These are phyloP conservation scores for Pisolithus tinctorius DNA, from an alignment of 768 basidiomycete genomes.

Conservation along the genomic window DNA sequence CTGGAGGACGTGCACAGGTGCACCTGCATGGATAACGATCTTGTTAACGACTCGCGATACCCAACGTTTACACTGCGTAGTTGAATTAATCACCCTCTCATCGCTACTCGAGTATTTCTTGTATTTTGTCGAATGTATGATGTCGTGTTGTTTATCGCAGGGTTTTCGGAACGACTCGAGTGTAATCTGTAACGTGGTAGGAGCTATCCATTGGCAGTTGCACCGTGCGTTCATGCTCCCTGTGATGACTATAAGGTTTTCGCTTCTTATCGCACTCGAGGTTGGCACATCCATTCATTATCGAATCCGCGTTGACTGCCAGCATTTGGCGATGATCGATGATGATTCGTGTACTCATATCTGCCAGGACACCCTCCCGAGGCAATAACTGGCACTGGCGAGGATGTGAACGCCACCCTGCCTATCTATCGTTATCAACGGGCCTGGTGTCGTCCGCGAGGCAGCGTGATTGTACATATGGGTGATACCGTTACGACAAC, in stretches of 20 bases:
- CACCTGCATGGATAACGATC: background rate
- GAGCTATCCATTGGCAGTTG: too few relatives aligned
- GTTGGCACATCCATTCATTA: too few relatives aligned
- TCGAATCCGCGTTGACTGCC: too few relatives aligned
- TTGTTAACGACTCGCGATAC: conserved; percentile 4
- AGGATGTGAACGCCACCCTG: background rate
- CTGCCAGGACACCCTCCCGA: too few relatives aligned
- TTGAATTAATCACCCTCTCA: conserved; percentile 5
- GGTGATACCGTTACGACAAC: background rate
- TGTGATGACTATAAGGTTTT: too few relatives aligned
- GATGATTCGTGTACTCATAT: too few relatives aligned
- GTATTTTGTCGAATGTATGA: conserved; percentile 1
- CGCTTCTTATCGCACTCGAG: too few relatives aligned
- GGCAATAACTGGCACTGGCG: too few relatives aligned
- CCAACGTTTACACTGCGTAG: conserved; percentile 14
- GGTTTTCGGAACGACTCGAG: background rate
- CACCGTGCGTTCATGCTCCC: too few relatives aligned
- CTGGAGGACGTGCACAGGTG: conserved; percentile 3
- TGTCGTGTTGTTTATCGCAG: background rate
- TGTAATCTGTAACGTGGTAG: too few relatives aligned
- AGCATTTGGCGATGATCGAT: too few relatives aligned
- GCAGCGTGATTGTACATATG: background rate
- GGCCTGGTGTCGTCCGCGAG: background rate
- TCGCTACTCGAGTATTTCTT: background rate
- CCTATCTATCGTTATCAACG: background rate